These are phyloP conservation scores for Ophiocordyceps robertsii DNA, from an alignment of 2,329 filamentous ascomycete genomes.

Conservation along the genomic window DNA sequence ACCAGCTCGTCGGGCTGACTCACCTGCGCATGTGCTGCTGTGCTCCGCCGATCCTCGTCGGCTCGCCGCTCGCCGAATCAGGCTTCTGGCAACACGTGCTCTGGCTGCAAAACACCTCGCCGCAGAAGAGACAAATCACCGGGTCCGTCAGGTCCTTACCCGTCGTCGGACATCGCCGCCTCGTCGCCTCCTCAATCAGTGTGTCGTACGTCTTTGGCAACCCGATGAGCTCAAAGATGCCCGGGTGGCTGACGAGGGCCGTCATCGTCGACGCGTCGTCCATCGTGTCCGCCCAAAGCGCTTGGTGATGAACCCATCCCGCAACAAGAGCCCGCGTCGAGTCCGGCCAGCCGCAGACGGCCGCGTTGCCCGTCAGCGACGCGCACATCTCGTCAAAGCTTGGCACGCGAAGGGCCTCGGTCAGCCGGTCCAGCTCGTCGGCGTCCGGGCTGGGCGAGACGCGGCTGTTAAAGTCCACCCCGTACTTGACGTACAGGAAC, in stretches of 20 bases:
- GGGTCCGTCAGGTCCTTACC: conserved; percentile 87
- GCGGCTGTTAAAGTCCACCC: conserved; percentile 71
- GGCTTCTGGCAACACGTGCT: conserved; percentile 76
- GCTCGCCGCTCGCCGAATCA: conserved; percentile 28
- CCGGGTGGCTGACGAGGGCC: conserved; percentile 59
- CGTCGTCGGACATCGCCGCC: conserved; percentile 70
- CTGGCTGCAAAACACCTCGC: conserved; percentile 93
- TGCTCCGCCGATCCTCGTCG: conserved; percentile 58
- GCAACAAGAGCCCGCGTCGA: conserved; percentile 31
- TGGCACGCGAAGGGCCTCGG: conserved; percentile 61
- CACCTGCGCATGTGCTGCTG: conserved; percentile 83
- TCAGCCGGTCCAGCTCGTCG: conserved; percentile 72
- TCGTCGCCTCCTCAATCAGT: conserved; percentile 83
- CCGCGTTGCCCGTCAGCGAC: conserved; percentile 33
- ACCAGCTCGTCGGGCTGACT: conserved; percentile 20
- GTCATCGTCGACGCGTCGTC: conserved; percentile 20
- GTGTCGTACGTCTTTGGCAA: conserved; percentile 85
- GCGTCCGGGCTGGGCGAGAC: conserved; percentile 48
- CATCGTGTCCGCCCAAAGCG: conserved; percentile 21
- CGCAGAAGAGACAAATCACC: conserved; percentile 85
- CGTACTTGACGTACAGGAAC: conserved; percentile 76
- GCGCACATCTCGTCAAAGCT: conserved; percentile 67
- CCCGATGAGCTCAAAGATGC: conserved; percentile 87
- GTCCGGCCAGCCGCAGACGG: conserved; percentile 34
- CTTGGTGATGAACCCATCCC: conserved; percentile 64